Evolutionary conservation across 2,329 filamentous ascomycete species (phyloP).

Genomic region (Lomentospora prolificans): DNA sequence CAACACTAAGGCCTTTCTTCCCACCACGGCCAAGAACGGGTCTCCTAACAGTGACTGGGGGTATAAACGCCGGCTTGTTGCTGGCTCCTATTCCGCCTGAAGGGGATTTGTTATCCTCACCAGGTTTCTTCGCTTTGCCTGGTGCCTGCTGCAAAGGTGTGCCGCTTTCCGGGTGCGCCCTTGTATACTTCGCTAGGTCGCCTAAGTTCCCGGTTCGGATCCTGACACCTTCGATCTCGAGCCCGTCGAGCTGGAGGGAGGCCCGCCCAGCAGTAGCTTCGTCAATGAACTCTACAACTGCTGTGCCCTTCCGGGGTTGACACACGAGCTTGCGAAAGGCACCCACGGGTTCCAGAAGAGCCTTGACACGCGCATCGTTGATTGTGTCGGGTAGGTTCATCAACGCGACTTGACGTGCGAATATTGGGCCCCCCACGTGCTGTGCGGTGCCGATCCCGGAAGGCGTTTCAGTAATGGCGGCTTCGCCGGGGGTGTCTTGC

Average conservation of each 20-base stretch:
- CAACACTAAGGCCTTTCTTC: slow-evolving; percentile 28
- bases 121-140: background rate
- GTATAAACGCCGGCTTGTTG: background rate
- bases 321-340: slow-evolving; percentile 66
- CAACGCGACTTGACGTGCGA: slow-evolving; percentile 66
- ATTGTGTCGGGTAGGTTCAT: slow-evolving; percentile 87
- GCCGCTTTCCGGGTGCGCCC: background rate
- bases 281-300: slow-evolving; percentile 72
- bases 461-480: slow-evolving; percentile 16
- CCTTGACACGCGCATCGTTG: slow-evolving; percentile 73
- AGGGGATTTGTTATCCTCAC: too few species aligned
- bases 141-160: background rate
- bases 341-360: slow-evolving; percentile 62
- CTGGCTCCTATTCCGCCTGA: too few species aligned
- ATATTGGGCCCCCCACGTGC: slow-evolving; percentile 26
- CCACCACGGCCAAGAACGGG: slow-evolving; percentile 21
- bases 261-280: slow-evolving; percentile 64
- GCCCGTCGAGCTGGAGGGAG: slow-evolving; percentile 46
- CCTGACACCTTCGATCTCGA: slow-evolving; percentile 42
- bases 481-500: slow-evolving; percentile 26
- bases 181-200: slow-evolving; percentile 12
- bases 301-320: slow-evolving; percentile 73
- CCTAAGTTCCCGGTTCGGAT: slow-evolving; percentile 37
- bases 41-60: slow-evolving; percentile 11
- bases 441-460: slow-evolving; percentile 31